These are phyloP conservation scores for Kokia cookei DNA, from an alignment of 441 rosid genomes.

Conservation along the genomic window DNA sequence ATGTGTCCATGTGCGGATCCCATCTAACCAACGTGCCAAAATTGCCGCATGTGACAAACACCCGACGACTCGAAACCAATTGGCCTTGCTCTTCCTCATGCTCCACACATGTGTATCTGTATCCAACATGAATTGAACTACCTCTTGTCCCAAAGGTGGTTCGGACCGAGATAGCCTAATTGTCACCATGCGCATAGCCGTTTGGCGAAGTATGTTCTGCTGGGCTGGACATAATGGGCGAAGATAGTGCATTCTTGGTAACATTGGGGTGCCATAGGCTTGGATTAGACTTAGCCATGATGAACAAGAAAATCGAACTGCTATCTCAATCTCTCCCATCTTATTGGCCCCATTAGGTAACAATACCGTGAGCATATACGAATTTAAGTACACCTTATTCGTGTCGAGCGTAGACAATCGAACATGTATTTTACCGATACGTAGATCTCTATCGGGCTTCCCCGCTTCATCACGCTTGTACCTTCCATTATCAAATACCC, in stretches of 20 bases:
- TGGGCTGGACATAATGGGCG: slow-evolving; percentile 50
- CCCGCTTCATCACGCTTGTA: slow-evolving; percentile 51
- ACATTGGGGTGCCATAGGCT: slow-evolving; percentile 49
- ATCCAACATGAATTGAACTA: slow-evolving; percentile 58
- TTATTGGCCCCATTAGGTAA: slow-evolving; percentile 55
- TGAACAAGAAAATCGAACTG: slow-evolving; percentile 49
- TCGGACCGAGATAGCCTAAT: slow-evolving; percentile 51
- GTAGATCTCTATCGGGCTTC: slow-evolving; percentile 35
- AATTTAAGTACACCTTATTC: slow-evolving; percentile 43
- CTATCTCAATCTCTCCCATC: slow-evolving; percentile 66
- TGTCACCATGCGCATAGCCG: slow-evolving; percentile 60
- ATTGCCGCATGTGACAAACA: slow-evolving; percentile 42
- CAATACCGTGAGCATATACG: slow-evolving; percentile 41
- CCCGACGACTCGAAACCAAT: slow-evolving; percentile 57
- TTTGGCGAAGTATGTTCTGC: slow-evolving; percentile 57
- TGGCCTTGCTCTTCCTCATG: slow-evolving; percentile 61
- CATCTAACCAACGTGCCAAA: slow-evolving; percentile 47
- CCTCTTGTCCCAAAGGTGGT: slow-evolving; percentile 62
- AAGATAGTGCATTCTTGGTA: slow-evolving; percentile 59
- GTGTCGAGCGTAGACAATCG: slow-evolving; percentile 59
- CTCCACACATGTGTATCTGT: slow-evolving; percentile 65
- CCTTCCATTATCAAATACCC: slow-evolving; percentile 59
- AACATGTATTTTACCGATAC: slow-evolving; percentile 48
- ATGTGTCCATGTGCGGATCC: slow-evolving; percentile 51
- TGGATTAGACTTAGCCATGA: slow-evolving; percentile 57